Conservation (phyloP, 2,329 filamentous ascomycete genomes). For the Botryosphaeria agaves region DNA sequence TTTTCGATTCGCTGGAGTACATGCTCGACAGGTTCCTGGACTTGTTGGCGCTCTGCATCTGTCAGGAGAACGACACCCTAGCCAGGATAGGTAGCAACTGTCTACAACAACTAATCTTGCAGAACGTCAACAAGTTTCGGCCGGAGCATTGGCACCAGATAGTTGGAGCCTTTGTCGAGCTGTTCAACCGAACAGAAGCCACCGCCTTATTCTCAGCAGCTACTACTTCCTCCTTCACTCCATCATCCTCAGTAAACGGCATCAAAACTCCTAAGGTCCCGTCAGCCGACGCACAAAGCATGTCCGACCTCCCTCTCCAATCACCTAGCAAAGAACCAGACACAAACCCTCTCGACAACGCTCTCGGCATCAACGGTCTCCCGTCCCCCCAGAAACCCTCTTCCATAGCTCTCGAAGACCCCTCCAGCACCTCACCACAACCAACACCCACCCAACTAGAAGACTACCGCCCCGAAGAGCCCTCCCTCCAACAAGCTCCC, state of each 20-base stretch:
- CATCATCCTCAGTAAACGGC: slow-evolving; percentile 33
- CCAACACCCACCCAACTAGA: slow-evolving; percentile 40
- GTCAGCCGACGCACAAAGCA: slow-evolving; percentile 11
- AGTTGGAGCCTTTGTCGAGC: slow-evolving; percentile 84
- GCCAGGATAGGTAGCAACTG: slow-evolving; percentile 97
- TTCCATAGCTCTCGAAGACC: slow-evolving; percentile 7
- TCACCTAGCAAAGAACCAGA: slow-evolving; percentile 12
- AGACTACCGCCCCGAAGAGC: slow-evolving; percentile 59
- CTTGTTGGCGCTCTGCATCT: slow-evolving; percentile 86
- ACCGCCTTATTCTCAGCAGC: slow-evolving; percentile 89
- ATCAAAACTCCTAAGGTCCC: slow-evolving; percentile 22
- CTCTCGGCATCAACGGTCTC: slow-evolving; percentile 24
- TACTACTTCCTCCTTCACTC: slow-evolving; percentile 26
- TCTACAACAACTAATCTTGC: slow-evolving; percentile 84
- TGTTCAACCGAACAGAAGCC: slow-evolving; percentile 89
- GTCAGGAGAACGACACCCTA: slow-evolving; percentile 97
- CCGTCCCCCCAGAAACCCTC: slow-evolving; percentile 4
- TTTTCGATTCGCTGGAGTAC: slow-evolving; percentile 88
- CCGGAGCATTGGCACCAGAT: slow-evolving; percentile 84
- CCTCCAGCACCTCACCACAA: neutral
- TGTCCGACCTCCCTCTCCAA: slow-evolving; percentile 15
- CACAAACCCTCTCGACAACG: slow-evolving; percentile 15
- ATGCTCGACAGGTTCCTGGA: slow-evolving; percentile 98
- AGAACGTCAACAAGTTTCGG: slow-evolving; percentile 87
- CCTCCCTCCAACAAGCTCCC: slow-evolving; percentile 59